These are phyloP conservation scores for Modicella reniformis DNA, from an alignment of 371 early-diverging fungal genomes.

Conservation along the genomic window DNA sequence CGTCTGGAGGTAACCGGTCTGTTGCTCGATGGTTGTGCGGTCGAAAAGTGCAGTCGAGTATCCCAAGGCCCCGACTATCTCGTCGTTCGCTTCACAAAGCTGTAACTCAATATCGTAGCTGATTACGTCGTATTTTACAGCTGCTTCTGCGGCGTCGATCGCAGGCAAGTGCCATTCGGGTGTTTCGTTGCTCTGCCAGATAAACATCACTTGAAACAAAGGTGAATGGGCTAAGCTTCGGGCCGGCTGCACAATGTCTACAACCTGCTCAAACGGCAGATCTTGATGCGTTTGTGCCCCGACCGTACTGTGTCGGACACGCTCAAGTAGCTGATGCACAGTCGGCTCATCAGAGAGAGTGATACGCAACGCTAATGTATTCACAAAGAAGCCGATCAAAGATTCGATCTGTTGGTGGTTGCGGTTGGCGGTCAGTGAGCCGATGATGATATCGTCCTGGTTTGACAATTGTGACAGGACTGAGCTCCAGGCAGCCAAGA, in stretches of 20 bases:
- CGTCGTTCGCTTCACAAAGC: neutral
- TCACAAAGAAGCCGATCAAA: slow-evolving; percentile 20
- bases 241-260: neutral
- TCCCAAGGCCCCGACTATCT: neutral
- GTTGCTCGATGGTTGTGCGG: slow-evolving; percentile 5
- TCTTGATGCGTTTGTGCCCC: slow-evolving; percentile 7
- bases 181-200: neutral
- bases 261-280: slow-evolving; percentile 4
- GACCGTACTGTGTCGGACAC: neutral
- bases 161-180: neutral
- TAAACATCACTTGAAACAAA: slow-evolving; percentile 1
- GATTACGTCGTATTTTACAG: neutral
- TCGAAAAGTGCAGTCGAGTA: slow-evolving; percentile 16
- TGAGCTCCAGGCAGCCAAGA: slow-evolving; percentile 16
- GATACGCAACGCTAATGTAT: slow-evolving; percentile 16
- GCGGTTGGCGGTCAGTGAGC: slow-evolving; percentile 9
- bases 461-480: slow-evolving; percentile 16
- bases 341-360: slow-evolving; percentile 12
- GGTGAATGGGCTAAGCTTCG: neutral
- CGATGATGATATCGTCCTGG: slow-evolving; percentile 14
- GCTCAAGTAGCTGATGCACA: slow-evolving; percentile 5
- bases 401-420: neutral
- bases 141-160: neutral
- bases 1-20: slow-evolving; percentile 1
- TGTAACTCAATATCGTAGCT: neutral